Percentiles rank a stretch among this genome's conserved stretches.
Evolutionary conservation across 1,284 basidiomycete species (phyloP).

Genomic region (Dichomitus squalens): DNA sequence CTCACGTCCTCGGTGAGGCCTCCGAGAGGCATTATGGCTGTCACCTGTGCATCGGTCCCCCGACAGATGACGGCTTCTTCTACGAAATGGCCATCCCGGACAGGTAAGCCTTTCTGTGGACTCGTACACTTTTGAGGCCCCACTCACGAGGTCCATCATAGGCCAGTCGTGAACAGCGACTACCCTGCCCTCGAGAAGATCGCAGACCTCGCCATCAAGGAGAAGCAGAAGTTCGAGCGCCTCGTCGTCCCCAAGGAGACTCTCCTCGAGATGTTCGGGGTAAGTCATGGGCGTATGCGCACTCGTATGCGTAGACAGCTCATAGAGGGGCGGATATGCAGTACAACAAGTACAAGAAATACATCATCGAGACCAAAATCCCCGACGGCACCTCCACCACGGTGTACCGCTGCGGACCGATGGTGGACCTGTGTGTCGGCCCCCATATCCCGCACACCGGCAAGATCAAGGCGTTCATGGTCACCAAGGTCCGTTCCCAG

Average conservation of each 20-base stretch:
- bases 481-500: slow-evolving; percentile 74
- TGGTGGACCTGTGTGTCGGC: slow-evolving; percentile 97
- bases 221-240: slow-evolving; percentile 97
- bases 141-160: slow-evolving; percentile 27
- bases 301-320: too few relatives aligned
- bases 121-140: slow-evolving; percentile 1
- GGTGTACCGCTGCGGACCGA: slow-evolving; percentile 98
- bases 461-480: slow-evolving; percentile 94
- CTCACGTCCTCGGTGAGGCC: slow-evolving; percentile 98
- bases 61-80: slow-evolving; percentile 99
- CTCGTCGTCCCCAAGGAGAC: slow-evolving; percentile 93
- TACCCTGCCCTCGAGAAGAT: slow-evolving; percentile 91
- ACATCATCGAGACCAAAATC: slow-evolving; percentile 95
- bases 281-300: slow-evolving; percentile 40
- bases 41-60: slow-evolving; percentile 96
- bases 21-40: slow-evolving; percentile 97
- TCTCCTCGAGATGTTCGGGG: slow-evolving; percentile 95
- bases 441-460: slow-evolving; percentile 99
- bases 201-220: slow-evolving; percentile 88
- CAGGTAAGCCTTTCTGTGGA: slow-evolving; percentile 43
- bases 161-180: slow-evolving; percentile 79
- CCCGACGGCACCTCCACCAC: slow-evolving; percentile 97
- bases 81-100: slow-evolving; percentile 94
- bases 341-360: slow-evolving; percentile 99
- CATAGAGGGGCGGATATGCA: slow-evolving; percentile 35